Evolutionary conservation across 257 asterid species (phyloP).

Genomic region (Phtheirospermum japonicum): DNA sequence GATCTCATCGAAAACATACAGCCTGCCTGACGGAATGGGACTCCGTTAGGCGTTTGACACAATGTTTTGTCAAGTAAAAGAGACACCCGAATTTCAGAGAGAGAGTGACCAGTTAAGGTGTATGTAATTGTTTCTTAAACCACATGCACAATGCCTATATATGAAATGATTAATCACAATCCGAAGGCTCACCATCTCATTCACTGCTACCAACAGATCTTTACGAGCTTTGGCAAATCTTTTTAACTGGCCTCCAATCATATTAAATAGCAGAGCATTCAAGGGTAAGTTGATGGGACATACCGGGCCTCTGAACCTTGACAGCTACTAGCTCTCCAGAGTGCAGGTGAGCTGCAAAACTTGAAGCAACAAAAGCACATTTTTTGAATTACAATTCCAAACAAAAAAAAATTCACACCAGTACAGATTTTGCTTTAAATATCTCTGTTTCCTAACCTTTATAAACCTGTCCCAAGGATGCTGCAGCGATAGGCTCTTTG

Average conservation of each 20-base stretch:
- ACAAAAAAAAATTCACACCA: background rate
- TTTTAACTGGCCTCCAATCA: slow-evolving; percentile 98
- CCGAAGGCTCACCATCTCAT: slow-evolving; percentile 82
- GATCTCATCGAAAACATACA: too few species aligned
- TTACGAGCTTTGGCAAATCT: slow-evolving; percentile 97
- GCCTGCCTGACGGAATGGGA: too few species aligned
- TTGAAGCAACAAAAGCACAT: slow-evolving; percentile 51
- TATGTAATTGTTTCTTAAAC: slow-evolving; percentile 17
- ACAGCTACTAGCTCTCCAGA: slow-evolving; percentile 99
- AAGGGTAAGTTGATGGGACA: slow-evolving; percentile 79
- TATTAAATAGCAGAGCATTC: slow-evolving; percentile 88
- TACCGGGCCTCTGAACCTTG: slow-evolving; percentile 98
- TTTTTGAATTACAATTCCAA: slow-evolving; percentile 28
- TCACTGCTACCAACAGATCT: slow-evolving; percentile 91
- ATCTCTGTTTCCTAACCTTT: slow-evolving; percentile 63
- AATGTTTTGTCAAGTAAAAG: background rate
- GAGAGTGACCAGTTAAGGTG: slow-evolving; percentile 11
- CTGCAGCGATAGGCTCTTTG: slow-evolving; percentile 94
- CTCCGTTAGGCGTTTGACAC: too few species aligned
- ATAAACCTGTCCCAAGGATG: slow-evolving; percentile 96
- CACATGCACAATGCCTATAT: slow-evolving; percentile 9
- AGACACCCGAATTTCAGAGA: background rate
- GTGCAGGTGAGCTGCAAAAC: slow-evolving; percentile 97
- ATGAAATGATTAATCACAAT: slow-evolving; percentile 5
- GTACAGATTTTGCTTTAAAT: slow-evolving; percentile 11